These are phyloP conservation scores for Globisporangium lucens DNA, from an alignment of 352 stramenopile species.

Conservation along the genomic window DNA sequence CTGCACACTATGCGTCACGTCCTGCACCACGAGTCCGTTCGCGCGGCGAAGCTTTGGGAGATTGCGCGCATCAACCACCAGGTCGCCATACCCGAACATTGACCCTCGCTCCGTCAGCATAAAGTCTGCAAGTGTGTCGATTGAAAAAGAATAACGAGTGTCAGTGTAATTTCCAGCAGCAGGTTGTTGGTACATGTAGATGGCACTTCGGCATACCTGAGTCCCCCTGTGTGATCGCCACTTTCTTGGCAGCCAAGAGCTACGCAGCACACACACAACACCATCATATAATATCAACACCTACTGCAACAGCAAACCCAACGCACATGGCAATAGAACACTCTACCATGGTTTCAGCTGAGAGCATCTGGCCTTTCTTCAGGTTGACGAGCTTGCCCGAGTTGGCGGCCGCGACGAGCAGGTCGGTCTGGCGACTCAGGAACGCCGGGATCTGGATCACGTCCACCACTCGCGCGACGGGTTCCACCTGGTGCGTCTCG, in stretches of 20 bases:
- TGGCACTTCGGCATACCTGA: slow-evolving; percentile 11
- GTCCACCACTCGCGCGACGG: slow-evolving; percentile 68
- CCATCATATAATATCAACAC: background rate
- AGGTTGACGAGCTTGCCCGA: slow-evolving; percentile 82
- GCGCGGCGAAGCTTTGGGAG: slow-evolving; percentile 63
- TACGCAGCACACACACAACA: slow-evolving; percentile 17
- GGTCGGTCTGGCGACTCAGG: slow-evolving; percentile 86
- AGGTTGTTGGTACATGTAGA: too few species aligned
- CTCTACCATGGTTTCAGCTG: slow-evolving; percentile 74
- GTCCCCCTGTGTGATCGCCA: slow-evolving; percentile 55
- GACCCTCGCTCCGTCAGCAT: slow-evolving; percentile 84
- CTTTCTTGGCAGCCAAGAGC: slow-evolving; percentile 74
- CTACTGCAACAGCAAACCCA: background rate
- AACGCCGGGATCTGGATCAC: slow-evolving; percentile 89
- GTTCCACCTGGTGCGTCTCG: slow-evolving; percentile 74
- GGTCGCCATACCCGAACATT: slow-evolving; percentile 87
- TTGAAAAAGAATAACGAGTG: slow-evolving; percentile 17
- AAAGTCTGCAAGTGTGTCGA: slow-evolving; percentile 34
- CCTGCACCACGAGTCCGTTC: slow-evolving; percentile 75
- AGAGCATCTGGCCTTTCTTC: slow-evolving; percentile 89
- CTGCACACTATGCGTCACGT: slow-evolving; percentile 86
- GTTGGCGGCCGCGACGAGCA: slow-evolving; percentile 72
- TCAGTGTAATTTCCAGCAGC: background rate
- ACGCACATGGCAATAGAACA: slow-evolving; percentile 2
- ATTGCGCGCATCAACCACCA: slow-evolving; percentile 84